Evolutionary conservation across 306 rosid genomes (phyloP).

Genomic region (Phaseolus lunatus): DNA sequence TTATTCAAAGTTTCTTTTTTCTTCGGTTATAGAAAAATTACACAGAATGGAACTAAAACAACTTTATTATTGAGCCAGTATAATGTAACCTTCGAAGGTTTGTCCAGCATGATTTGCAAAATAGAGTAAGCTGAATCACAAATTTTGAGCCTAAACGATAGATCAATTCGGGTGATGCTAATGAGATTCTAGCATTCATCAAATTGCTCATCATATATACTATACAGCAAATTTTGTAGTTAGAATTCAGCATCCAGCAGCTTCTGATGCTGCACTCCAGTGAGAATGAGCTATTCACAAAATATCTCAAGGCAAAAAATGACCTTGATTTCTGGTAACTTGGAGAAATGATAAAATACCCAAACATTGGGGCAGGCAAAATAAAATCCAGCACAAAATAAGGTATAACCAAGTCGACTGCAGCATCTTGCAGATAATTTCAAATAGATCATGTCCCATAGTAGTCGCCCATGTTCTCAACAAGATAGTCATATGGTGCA

Average conservation of each 20-base stretch:
- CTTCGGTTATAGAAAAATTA: constrained; percentile 24
- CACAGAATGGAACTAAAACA: constrained; percentile 31
- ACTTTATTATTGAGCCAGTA: constrained; percentile 45
- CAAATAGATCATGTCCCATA: constrained; percentile 59
- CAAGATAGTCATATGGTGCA: constrained; percentile 78
- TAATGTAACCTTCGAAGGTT: constrained; percentile 44
- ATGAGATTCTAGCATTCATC: constrained; percentile 42
- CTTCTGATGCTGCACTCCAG: constrained; percentile 47
- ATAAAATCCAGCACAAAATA: constrained; percentile 43
- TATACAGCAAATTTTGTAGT: constrained; percentile 50
- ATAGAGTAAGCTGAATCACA: constrained; percentile 42
- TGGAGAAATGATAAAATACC: constrained; percentile 12
- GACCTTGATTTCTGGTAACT: constrained; percentile 60
- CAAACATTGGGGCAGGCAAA: constrained; percentile 33
- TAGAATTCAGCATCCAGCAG: constrained; percentile 60
- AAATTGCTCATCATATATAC: constrained; percentile 48
- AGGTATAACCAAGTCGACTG: constrained; percentile 45
- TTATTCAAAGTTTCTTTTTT: not conserved
- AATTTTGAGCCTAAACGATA: constrained; percentile 48
- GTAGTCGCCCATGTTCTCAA: constrained; percentile 67
- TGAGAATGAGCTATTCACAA: constrained; percentile 67
- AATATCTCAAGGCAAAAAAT: constrained; percentile 61
- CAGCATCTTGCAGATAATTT: constrained; percentile 50
- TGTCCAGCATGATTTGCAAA: constrained; percentile 46
- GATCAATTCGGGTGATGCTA: constrained; percentile 49